Conservation (phyloP, 2,329 filamentous ascomycete species). For the Ceratocystis ficicola region DNA sequence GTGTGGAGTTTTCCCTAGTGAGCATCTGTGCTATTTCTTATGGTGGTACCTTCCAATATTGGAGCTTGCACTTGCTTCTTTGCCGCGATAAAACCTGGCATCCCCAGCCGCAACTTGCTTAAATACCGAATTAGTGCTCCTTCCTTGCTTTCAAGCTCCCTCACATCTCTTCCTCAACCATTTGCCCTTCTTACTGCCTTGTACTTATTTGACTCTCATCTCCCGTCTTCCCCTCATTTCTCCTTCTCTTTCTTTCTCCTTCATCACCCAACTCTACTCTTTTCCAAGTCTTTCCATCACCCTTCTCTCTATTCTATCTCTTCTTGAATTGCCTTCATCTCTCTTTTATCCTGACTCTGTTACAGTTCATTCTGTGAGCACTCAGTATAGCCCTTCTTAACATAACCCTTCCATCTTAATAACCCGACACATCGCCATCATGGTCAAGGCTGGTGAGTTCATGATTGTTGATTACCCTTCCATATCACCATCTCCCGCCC, state of each 20-base stretch:
- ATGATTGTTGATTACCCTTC: background rate
- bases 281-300: constrained; percentile 12
- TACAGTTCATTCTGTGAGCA: background rate
- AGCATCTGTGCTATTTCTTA: background rate
- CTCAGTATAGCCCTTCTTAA: constrained; percentile 12
- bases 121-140: constrained; percentile 18
- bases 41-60: constrained; percentile 14
- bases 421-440: constrained; percentile 28
- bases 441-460: constrained; percentile 50
- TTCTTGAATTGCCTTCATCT: constrained; percentile 10
- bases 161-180: constrained; percentile 13
- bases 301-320: background rate
- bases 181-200: background rate
- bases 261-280: constrained; percentile 18
- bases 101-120: constrained; percentile 11
- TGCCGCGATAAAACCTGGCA: constrained; percentile 12
- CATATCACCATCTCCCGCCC: background rate
- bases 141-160: constrained; percentile 10
- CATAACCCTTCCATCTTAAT: constrained; percentile 16
- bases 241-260: constrained; percentile 10
- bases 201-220: constrained; percentile 10
- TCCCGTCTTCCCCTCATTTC: background rate
- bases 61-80: constrained; percentile 17
- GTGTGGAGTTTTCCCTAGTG: background rate
- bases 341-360: background rate